Percentiles rank a stretch among this genome's conserved stretches.
Conservation (phyloP, 768 basidiomycete genomes). For the Termitomyces sp. region DNA sequence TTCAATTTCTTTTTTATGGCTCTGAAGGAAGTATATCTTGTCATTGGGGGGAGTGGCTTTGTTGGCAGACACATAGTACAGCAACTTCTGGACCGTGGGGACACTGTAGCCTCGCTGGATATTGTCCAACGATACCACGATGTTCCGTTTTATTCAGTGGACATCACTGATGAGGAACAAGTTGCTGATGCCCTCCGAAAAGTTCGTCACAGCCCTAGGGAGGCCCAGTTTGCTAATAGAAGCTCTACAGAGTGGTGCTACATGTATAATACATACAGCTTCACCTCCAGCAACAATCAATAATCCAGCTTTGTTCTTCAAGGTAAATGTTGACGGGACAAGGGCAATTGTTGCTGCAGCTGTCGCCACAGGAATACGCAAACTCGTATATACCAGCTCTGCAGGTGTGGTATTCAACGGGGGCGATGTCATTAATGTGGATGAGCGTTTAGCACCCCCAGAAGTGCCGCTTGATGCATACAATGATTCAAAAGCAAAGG, state of each 20-base stretch:
- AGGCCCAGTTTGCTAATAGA: conserved; percentile 2
- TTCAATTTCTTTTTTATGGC: conserved; percentile 6
- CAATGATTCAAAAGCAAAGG: conserved; percentile 90
- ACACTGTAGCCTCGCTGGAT: conserved; percentile 83
- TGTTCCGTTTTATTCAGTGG: conserved; percentile 82
- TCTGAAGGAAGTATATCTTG: conserved; percentile 68
- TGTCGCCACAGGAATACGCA: conserved; percentile 61
- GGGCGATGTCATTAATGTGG: conserved; percentile 70
- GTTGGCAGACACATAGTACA: conserved; percentile 90
- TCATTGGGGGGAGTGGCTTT: conserved; percentile 94
- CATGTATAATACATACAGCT: conserved; percentile 94
- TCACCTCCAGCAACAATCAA: conserved; percentile 66
- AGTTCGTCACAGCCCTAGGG: conserved; percentile 33
- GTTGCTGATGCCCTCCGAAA: conserved; percentile 69
- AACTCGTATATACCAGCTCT: conserved; percentile 92
- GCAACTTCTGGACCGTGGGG: conserved; percentile 70
- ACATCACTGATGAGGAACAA: conserved; percentile 75
- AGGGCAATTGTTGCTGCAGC: conserved; percentile 81
- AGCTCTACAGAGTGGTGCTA: conserved; percentile 60
- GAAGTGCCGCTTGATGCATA: conserved; percentile 81
- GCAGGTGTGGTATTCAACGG: conserved; percentile 91
- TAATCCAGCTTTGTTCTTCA: conserved; percentile 71
- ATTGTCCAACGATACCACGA: conserved; percentile 88
- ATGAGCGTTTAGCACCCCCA: conserved; percentile 80
- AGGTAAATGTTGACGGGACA: conserved; percentile 93